Percentiles rank a stretch among this genome's conserved stretches.
Conservation (phyloP, 306 rosid genomes). For the Begonia masoniana region DNA sequence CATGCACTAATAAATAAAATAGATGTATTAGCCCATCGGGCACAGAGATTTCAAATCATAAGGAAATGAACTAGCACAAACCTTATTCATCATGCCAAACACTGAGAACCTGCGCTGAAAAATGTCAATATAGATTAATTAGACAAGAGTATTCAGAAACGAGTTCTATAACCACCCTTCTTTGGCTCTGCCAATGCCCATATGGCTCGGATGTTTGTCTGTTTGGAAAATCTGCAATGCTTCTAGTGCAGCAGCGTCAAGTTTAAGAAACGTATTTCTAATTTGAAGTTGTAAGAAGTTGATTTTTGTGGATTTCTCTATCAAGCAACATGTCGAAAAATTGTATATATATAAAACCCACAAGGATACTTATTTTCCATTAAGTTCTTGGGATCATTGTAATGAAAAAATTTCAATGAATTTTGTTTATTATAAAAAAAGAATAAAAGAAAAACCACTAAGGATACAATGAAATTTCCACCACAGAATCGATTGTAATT, state of each 20-base stretch:
- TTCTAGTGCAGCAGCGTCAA: slow-evolving; percentile 86
- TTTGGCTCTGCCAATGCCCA: slow-evolving; percentile 98
- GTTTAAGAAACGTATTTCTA: slow-evolving; percentile 86
- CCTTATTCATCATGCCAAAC: slow-evolving; percentile 98
- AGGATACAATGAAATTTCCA: slow-evolving; percentile 84
- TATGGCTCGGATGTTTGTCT: slow-evolving; percentile 96
- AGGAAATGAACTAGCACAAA: slow-evolving; percentile 23
- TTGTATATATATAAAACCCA: too few relatives aligned
- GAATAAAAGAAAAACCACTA: slow-evolving; percentile 11
- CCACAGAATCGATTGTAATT: slow-evolving; percentile 62
- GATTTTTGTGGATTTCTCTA: too few relatives aligned
- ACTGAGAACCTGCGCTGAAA: slow-evolving; percentile 71
- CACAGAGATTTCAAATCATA: slow-evolving; percentile 12
- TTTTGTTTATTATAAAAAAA: slow-evolving; percentile 6
- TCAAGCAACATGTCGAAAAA: too few relatives aligned
- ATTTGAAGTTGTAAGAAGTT: slow-evolving; percentile 21
- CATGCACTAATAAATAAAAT: slow-evolving; percentile 48
- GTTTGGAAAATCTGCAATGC: slow-evolving; percentile 93
- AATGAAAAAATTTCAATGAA: too few relatives aligned
- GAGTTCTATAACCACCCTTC: slow-evolving; percentile 62
- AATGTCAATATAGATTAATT: slow-evolving; percentile 12
- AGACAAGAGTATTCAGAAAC: slow-evolving; percentile 9
- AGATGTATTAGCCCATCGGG: slow-evolving; percentile 14
- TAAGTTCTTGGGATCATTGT: too few relatives aligned
- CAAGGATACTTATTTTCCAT: too few relatives aligned